Evolutionary conservation across 257 asterid species (phyloP).

Genomic region (Schizonepeta tenuifolia): DNA sequence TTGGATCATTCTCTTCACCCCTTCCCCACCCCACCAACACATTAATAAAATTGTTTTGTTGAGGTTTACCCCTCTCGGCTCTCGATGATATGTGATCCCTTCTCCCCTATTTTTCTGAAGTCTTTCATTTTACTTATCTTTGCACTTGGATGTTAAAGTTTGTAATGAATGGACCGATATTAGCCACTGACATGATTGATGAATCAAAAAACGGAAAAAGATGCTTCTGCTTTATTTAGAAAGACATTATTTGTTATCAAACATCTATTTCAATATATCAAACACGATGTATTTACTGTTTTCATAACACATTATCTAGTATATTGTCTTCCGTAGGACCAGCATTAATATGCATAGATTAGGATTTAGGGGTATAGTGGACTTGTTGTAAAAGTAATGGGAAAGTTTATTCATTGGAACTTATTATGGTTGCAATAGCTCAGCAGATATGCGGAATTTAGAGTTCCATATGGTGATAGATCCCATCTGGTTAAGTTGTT

Average conservation of each 20-base stretch:
- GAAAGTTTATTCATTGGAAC: neutral
- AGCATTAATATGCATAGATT: slow-evolving; percentile 1
- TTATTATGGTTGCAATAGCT: slow-evolving; percentile 15
- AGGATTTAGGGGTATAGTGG: neutral
- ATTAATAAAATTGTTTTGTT: neutral
- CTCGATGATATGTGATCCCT: neutral
- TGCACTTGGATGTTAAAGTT: neutral
- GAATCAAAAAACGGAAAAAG: slow-evolving; percentile 1
- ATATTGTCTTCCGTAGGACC: neutral
- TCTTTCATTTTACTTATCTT: slow-evolving; percentile 3
- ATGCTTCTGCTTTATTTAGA: neutral
- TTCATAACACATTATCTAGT: neutral
- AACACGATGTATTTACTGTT: neutral
- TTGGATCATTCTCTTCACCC: too few relatives aligned
- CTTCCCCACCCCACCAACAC: too few relatives aligned
- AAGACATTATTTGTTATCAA: neutral
- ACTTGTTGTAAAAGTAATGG: neutral
- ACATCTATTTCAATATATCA: neutral
- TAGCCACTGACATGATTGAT: neutral
- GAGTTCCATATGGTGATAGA: slow-evolving; percentile 15
- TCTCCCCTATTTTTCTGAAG: slow-evolving; percentile 13
- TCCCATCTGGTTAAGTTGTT: slow-evolving; percentile 13
- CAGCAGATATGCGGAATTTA: neutral
- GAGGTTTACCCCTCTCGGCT: neutral
- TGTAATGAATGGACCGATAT: slow-evolving; percentile 1